Evolutionary conservation across 192 early-diverging fungal species (phyloP), one percentile per base, ranked within the genome.

Genomic region (Rhizoclosmatium globosum): DNA sequence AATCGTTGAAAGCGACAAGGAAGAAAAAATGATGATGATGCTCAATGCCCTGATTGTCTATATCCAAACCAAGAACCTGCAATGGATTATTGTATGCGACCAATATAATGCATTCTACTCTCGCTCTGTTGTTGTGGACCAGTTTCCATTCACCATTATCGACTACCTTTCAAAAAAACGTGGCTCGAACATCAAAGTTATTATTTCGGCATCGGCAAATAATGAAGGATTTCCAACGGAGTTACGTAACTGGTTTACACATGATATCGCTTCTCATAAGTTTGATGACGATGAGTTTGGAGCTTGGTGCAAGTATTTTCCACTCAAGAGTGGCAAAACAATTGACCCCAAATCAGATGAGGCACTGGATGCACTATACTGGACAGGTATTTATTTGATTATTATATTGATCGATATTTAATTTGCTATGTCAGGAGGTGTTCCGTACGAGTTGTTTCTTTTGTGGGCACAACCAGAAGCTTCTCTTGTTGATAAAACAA

Each of bases 221-320:
- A 75, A 75, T 42, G 74, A 75, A 75, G 74, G 74, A 41, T 75
- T 3, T 56, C 58, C 74, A 64, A 75, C 74, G 1, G 59, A 75
- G 60, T 64, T 75, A 57, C 41, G 41, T 13, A 57, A 57, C 11
- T 75, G 74, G 74, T 1, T 66, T 44, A 75, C 74, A 39, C 74
- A 75, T 31, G 74, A 75, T 2, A 75, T 75, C 38, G 41, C 74
- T 64, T 66, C 62, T 11, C 74, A 64, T 57, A 62, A 67, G 31
- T 75, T 75, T 75, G 74, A 75, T 62, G 60, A 75, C 41, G 48
- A 65, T 64, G 74, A 75, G 66, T 75, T 75, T 67, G 46, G 17
- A 9, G 21, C 66, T 61, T 75, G 74, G 74, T 75, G 74, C 48
- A 56, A 64, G 47, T 57, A 75, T 17, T 75, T 66, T 47, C 23